Conservation (phyloP, 1,284 basidiomycete genomes). For the Gymnopus androsaceus region DNA sequence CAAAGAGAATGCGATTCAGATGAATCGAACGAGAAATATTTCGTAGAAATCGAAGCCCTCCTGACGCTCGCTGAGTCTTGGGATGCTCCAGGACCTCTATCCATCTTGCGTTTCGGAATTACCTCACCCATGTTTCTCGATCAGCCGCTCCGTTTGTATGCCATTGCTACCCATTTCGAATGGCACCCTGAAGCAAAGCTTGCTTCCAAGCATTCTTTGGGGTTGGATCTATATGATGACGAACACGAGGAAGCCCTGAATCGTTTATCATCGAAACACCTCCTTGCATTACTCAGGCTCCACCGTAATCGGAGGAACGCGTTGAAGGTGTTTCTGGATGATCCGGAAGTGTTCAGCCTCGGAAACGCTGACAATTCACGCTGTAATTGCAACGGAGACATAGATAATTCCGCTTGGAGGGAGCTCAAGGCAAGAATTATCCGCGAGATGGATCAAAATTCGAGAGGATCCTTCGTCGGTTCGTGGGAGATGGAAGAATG, state of each 20-base stretch:
- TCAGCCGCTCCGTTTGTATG: constrained; percentile 40
- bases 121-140: constrained; percentile 38
- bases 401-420: constrained; percentile 37
- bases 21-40: constrained; percentile 21
- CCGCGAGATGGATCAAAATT: constrained; percentile 34
- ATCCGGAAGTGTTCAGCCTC: constrained; percentile 29
- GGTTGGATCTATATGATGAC: constrained; percentile 31
- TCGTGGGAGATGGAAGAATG: constrained; percentile 18
- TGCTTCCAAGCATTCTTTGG: constrained; percentile 36
- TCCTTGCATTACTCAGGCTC: constrained; percentile 34
- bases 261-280: constrained; percentile 28
- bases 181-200: constrained; percentile 42
- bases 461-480: constrained; percentile 9
- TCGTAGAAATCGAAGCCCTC: constrained; percentile 37
- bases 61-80: constrained; percentile 38
- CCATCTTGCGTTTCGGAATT: constrained; percentile 37
- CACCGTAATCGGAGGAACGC: constrained; percentile 35
- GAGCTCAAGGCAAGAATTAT: constrained; percentile 40
- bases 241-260: constrained; percentile 27
- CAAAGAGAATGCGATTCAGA: not conserved
- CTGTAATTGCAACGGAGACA: constrained; percentile 27
- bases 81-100: constrained; percentile 41
- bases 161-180: constrained; percentile 38
- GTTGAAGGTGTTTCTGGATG: constrained; percentile 32
- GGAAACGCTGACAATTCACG: constrained; percentile 26